phyloP scores from a whole-genome alignment of 2,329 filamentous ascomycete species.

The Huntiella decipiens region DNA sequence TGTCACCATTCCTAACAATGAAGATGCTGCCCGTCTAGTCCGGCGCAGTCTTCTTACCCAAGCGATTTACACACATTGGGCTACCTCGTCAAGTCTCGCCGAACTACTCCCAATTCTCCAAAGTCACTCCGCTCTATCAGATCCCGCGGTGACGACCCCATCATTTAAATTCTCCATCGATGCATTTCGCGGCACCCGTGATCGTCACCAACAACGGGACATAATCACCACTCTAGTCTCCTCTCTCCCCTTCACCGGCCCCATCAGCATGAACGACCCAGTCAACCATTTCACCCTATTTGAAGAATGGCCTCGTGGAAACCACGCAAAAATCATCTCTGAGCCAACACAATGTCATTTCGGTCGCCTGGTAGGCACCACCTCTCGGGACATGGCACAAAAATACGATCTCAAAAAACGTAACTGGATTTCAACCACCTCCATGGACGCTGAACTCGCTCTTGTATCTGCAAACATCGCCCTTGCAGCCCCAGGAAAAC shows the following conservation, averaged over 20 bases:
- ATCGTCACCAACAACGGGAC: slow-evolving; percentile 39
- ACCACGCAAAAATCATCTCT: slow-evolving; percentile 34
- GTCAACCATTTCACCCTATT: slow-evolving; percentile 63
- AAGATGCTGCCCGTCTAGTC: slow-evolving; percentile 47
- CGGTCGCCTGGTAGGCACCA: slow-evolving; percentile 49
- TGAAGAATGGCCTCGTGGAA: slow-evolving; percentile 54
- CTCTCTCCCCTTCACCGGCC: slow-evolving; percentile 61
- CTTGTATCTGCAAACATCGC: slow-evolving; percentile 85
- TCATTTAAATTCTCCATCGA: slow-evolving; percentile 79
- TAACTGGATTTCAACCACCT: slow-evolving; percentile 84
- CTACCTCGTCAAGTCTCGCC: slow-evolving; percentile 44
- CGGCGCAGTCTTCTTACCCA: slow-evolving; percentile 63
- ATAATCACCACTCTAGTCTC: slow-evolving; percentile 61
- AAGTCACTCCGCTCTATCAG: background rate
- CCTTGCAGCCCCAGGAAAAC: slow-evolving; percentile 58
- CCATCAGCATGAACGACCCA: slow-evolving; percentile 55
- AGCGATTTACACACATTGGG: slow-evolving; percentile 82
- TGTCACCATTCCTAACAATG: slow-evolving; percentile 45
- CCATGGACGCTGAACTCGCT: slow-evolving; percentile 89
- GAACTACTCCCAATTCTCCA: slow-evolving; percentile 37
- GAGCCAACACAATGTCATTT: slow-evolving; percentile 29
- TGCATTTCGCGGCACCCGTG: slow-evolving; percentile 57
- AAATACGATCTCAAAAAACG: slow-evolving; percentile 85
- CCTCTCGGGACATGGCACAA: slow-evolving; percentile 46
- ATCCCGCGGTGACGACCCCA: slow-evolving; percentile 32